These are phyloP conservation scores for Cutaneotrichosporon sp. DNA, from an alignment of 1,284 basidiomycete species.

Conservation along the genomic window DNA sequence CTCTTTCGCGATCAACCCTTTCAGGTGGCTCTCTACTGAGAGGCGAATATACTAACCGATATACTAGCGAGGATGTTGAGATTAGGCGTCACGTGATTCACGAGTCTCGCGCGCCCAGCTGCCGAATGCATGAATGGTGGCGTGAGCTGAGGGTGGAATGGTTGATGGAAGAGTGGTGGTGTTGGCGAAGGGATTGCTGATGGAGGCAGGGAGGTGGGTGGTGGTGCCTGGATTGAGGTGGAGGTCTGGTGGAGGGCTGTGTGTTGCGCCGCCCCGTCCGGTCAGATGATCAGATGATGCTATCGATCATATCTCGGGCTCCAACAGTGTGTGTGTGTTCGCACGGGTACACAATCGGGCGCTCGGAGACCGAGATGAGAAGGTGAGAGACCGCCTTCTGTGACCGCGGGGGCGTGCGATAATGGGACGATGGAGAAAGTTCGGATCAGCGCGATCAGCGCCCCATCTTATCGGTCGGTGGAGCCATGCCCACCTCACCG, in stretches of 20 bases:
- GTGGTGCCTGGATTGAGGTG: background rate
- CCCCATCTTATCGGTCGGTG: background rate
- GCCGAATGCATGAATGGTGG: too few species aligned
- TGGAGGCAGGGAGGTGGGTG: background rate
- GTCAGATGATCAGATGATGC: background rate
- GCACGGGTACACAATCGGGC: background rate
- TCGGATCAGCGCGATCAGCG: background rate
- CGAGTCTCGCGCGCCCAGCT: too few species aligned
- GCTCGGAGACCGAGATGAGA: background rate
- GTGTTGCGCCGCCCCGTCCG: background rate
- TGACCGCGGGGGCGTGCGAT: background rate
- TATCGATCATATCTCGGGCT: background rate
- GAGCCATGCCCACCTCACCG: background rate
- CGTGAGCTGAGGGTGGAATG: too few species aligned
- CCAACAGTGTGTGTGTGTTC: background rate
- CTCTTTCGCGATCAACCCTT: background rate
- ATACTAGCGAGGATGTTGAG: background rate
- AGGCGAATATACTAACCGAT: conserved; percentile 2
- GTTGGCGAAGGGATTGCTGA: background rate
- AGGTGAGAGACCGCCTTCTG: background rate
- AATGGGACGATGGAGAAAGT: background rate
- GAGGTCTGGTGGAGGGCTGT: background rate
- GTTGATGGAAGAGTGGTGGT: too few species aligned
- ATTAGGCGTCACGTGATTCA: too few species aligned
- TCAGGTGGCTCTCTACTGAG: background rate